These are phyloP conservation scores for Salvia sclarea DNA, from an alignment of 305 asterid genomes.

Conservation along the genomic window DNA sequence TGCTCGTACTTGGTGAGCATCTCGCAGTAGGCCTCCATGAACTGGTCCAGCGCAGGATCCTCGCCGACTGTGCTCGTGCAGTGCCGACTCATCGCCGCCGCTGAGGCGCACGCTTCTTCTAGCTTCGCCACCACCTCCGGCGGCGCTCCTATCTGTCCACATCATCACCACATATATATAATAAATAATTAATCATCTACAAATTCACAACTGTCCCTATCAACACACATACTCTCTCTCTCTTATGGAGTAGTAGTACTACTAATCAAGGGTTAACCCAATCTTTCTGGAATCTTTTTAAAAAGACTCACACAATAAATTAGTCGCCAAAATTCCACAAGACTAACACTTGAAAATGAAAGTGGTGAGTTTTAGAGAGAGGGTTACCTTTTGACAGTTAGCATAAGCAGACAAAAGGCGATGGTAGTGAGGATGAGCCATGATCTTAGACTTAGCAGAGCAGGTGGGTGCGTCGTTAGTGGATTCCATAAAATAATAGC, in stretches of 20 bases:
- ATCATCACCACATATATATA: not conserved
- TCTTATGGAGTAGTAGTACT: too few relatives aligned
- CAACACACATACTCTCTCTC: not conserved
- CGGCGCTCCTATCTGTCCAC: constrained; percentile 90
- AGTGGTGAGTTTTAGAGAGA: not conserved
- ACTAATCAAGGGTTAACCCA: too few relatives aligned
- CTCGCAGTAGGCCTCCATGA: constrained; percentile 97
- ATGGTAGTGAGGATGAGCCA: constrained; percentile 91
- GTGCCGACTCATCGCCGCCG: constrained; percentile 49
- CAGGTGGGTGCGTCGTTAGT: constrained; percentile 30
- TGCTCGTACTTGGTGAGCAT: constrained; percentile 87
- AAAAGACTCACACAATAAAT: not conserved
- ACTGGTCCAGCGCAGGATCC: constrained; percentile 92
- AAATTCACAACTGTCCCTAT: constrained; percentile 20
- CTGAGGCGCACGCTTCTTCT: constrained; percentile 76
- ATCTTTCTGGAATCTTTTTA: not conserved
- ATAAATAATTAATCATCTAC: not conserved
- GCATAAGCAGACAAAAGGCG: constrained; percentile 82
- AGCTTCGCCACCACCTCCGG: constrained; percentile 87
- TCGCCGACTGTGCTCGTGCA: constrained; percentile 57
- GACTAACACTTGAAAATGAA: too few relatives aligned
- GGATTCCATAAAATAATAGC: constrained; percentile 67
- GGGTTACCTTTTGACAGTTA: constrained; percentile 79
- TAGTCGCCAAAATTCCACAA: not conserved
- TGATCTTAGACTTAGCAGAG: constrained; percentile 70